Evolutionary conservation across 1,284 basidiomycete species (phyloP).

Genomic region (Trametes hirsuta): DNA sequence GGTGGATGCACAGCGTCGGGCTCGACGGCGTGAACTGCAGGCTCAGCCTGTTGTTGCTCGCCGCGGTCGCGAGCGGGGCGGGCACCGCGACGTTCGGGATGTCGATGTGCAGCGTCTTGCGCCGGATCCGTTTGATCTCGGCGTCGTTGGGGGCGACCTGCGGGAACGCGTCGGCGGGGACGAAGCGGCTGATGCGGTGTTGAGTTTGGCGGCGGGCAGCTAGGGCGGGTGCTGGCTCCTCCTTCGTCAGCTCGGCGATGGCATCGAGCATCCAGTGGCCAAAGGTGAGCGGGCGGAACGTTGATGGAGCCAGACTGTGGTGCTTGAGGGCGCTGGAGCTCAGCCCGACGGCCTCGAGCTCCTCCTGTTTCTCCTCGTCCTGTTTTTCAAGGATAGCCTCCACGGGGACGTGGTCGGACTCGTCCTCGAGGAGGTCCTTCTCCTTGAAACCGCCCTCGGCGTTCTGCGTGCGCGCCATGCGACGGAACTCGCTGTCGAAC

Average conservation of each 20-base stretch:
- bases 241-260: slow-evolving; percentile 63
- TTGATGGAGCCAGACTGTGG: slow-evolving; percentile 38
- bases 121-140: slow-evolving; percentile 26
- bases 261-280: slow-evolving; percentile 83
- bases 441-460: slow-evolving; percentile 54
- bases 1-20: slow-evolving; percentile 36
- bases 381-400: slow-evolving; percentile 45
- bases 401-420: slow-evolving; percentile 37
- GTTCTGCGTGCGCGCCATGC: slow-evolving; percentile 55
- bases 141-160: slow-evolving; percentile 27
- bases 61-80: slow-evolving; percentile 32
- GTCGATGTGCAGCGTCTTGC: slow-evolving; percentile 38
- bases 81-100: slow-evolving; percentile 32
- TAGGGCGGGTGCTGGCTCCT: slow-evolving; percentile 23
- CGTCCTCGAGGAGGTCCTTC: slow-evolving; percentile 33
- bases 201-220: slow-evolving; percentile 27
- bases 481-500: slow-evolving; percentile 58
- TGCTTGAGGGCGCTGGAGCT: slow-evolving; percentile 35
- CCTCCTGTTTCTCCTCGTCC: slow-evolving; percentile 40
- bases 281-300: slow-evolving; percentile 43
- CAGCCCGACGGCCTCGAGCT: slow-evolving; percentile 32
- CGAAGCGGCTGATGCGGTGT: slow-evolving; percentile 40
- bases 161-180: slow-evolving; percentile 39
- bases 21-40: slow-evolving; percentile 66
- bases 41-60: slow-evolving; percentile 47